Evolutionary conservation across 768 basidiomycete genomes (phyloP).

Genomic region (Lanmaoa rubissima): DNA sequence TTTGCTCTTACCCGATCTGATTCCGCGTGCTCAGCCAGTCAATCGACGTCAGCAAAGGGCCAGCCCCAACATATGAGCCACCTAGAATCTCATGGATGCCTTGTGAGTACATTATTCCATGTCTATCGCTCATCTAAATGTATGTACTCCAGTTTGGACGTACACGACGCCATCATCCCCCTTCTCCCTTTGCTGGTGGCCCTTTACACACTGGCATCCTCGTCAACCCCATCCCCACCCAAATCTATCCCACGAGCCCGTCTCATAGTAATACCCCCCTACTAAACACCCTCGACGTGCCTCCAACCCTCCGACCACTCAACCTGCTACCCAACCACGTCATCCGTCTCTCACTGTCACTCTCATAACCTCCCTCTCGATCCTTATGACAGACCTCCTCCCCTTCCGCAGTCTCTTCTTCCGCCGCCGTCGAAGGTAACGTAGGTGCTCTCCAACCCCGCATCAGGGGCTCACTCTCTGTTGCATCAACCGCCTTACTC

Average conservation of each 20-base stretch:
- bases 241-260: slow-evolving; percentile 23
- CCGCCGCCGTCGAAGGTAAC: slow-evolving; percentile 13
- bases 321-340: slow-evolving; percentile 7
- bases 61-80: slow-evolving; percentile 77
- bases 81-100: slow-evolving; percentile 88
- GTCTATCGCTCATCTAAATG: neutral
- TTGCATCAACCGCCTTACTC: neutral
- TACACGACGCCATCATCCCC: slow-evolving; percentile 41
- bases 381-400: slow-evolving; percentile 39
- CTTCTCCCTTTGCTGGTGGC: slow-evolving; percentile 42
- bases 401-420: slow-evolving; percentile 44
- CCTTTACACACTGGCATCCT: slow-evolving; percentile 37
- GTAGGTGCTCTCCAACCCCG: slow-evolving; percentile 11
- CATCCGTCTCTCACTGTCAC: slow-evolving; percentile 35
- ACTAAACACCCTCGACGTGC: neutral
- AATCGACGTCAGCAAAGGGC: slow-evolving; percentile 51
- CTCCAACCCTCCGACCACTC: neutral
- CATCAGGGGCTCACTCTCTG: neutral
- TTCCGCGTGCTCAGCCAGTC: slow-evolving; percentile 37
- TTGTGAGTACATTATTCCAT: slow-evolving; percentile 45
- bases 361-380: slow-evolving; percentile 33
- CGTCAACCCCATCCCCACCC: slow-evolving; percentile 45
- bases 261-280: neutral
- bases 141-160: slow-evolving; percentile 55
- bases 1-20: too few species aligned